These are phyloP conservation scores for Blastosporella zonata DNA, from an alignment of 1,284 basidiomycete genomes.

Conservation along the genomic window DNA sequence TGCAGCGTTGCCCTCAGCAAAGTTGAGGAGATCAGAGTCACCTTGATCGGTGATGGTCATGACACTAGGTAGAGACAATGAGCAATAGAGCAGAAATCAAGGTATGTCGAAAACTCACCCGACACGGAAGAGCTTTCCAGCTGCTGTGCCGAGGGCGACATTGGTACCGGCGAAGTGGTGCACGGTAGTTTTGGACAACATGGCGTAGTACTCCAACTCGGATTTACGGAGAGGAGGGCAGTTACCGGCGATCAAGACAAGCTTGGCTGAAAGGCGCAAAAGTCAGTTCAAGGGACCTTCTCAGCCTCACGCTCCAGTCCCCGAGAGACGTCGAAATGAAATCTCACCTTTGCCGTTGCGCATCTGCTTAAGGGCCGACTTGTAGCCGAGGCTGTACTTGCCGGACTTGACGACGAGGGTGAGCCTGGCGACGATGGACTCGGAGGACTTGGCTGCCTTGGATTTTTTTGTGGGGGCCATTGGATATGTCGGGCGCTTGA, in stretches of 20 bases:
- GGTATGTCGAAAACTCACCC: slow-evolving; percentile 58
- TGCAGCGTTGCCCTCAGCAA: slow-evolving; percentile 62
- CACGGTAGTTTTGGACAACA: slow-evolving; percentile 97
- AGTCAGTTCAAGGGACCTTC: slow-evolving; percentile 88
- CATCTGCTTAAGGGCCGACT: slow-evolving; percentile 98
- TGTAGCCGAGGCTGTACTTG: slow-evolving; percentile 93
- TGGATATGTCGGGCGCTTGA: slow-evolving; percentile 27
- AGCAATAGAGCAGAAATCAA: background rate
- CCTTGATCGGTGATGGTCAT: slow-evolving; percentile 97
- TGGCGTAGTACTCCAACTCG: slow-evolving; percentile 99
- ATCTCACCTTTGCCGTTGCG: slow-evolving; percentile 93
- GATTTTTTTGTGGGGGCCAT: slow-evolving; percentile 96
- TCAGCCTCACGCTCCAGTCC: slow-evolving; percentile 96
- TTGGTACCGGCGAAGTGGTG: slow-evolving; percentile 98
- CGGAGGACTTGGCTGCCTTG: slow-evolving; percentile 87
- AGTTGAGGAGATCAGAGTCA: slow-evolving; percentile 90
- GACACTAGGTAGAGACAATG: slow-evolving; percentile 54
- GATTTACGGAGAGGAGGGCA: slow-evolving; percentile 99
- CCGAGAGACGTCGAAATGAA: slow-evolving; percentile 48
- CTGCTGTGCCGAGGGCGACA: slow-evolving; percentile 97
- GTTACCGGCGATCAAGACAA: slow-evolving; percentile 98
- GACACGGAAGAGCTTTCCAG: slow-evolving; percentile 99
- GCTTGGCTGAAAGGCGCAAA: slow-evolving; percentile 80
- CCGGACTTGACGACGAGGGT: slow-evolving; percentile 98
- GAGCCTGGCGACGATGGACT: slow-evolving; percentile 94